Percentiles rank a stretch among this genome's conserved stretches.
phyloP scores from a whole-genome alignment of 345 rosid species.

The Camelina sativa region DNA sequence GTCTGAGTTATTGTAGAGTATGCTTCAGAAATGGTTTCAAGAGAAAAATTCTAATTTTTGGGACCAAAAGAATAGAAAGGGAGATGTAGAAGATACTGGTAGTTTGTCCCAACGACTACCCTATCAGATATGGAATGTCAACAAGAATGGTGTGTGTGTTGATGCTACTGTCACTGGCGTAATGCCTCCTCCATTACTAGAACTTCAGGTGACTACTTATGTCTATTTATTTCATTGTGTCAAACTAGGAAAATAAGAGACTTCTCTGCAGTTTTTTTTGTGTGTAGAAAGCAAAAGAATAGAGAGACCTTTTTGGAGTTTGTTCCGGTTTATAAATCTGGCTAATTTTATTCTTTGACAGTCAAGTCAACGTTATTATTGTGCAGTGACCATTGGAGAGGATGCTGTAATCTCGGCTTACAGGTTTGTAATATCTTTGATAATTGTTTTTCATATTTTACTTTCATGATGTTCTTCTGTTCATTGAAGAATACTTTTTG shows the following conservation, averaged over 20 bases:
- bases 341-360: constrained; percentile 97
- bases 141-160: constrained; percentile 74
- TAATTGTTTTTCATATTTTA: constrained; percentile 4
- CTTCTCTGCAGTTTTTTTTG: not conserved
- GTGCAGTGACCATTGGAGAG: constrained; percentile 91
- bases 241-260: not conserved
- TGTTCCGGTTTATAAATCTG: constrained; percentile 70
- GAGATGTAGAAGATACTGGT: constrained; percentile 52
- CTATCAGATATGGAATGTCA: constrained; percentile 88
- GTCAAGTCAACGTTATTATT: constrained; percentile 94
- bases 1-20: constrained; percentile 50
- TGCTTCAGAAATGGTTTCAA: constrained; percentile 73
- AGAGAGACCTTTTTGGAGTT: constrained; percentile 47
- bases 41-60: constrained; percentile 66
- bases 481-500: not conserved
- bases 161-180: constrained; percentile 91
- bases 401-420: constrained; percentile 94
- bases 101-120: constrained; percentile 58
- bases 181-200: constrained; percentile 94
- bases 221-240: constrained; percentile 18
- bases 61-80: constrained; percentile 62
- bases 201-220: constrained; percentile 66
- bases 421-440: constrained; percentile 56
- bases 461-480: constrained; percentile 14
- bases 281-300: not conserved